Base-by-base conservation (phyloP, 345 rosid genomes). In the Salix arbutifolia region DNA sequence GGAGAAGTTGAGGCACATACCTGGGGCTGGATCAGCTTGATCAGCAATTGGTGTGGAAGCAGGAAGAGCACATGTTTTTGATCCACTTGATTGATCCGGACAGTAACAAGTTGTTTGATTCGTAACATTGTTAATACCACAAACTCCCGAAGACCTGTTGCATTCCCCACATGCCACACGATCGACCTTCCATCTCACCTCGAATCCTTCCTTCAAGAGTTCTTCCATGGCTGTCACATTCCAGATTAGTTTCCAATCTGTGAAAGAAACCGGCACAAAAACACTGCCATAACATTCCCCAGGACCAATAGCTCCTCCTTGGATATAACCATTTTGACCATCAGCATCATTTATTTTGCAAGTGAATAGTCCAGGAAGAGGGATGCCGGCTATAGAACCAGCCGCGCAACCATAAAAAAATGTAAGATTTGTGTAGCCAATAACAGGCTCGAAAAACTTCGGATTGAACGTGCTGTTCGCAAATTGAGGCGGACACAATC, bases 401-500 rank as follows among this genome's bases (percentile, higher is more conserved):
- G 2, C 16, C 11, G 44, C 31, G 12, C 87, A 84, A 18, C 77
- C 84, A 8, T 81, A 81, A 26, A 78, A 0, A 19, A 84, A 4
- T 4, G 83, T 81, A 30, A 60, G 13, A n/a, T 78, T 76, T n/a
- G 8, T 19, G 70, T 78, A 84, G 4, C 68, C 80, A 1, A 19
- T 2, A 42, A 30, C 70, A 69, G 37, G n/a, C 4, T 73, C 62
- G 19, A 81, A 73, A 30, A 75, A 16, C 4, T 5, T 3, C 11
- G 83, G 68, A 65, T 71, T 73, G 13, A 79, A 17, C 2, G 85
- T 81, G 6, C 83, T 67, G 82, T 83, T 86, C 33, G 4, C 2
- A 44, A 79, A 53, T 9, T 21, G 2, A 14, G 79, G 76, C 1
- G 76, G 65, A 46, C 86, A 86, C 11, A 78, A 42, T 66, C 73